Base-by-base conservation (phyloP, 1,139 yeast species). In the Debaryomyces psychrophilus region DNA sequence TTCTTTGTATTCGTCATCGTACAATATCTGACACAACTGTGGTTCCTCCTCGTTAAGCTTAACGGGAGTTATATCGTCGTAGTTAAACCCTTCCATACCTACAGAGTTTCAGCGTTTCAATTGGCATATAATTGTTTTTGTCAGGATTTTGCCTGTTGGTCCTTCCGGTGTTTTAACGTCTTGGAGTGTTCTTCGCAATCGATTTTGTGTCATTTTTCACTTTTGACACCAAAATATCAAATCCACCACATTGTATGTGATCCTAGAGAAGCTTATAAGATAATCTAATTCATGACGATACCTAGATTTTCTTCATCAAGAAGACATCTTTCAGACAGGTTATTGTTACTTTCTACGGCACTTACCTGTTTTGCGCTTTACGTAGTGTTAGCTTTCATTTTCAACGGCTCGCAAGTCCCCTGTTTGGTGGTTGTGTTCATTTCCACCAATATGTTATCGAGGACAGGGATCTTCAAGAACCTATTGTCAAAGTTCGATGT, bases 21-120 rank as follows among this genome's bases (percentile, higher is more conserved):
- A 95, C 56, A 89, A 68, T 44, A 93, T 93, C 48, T 81, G 83
- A 48, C 96, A 89, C 31, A 93, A 66, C 51, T 79, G 73, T 1
- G 77, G 76, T 62, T 73, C 76, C 46, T 76, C 73, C 27, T 73
- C 77, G 47, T 75, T 71, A 43, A 76, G 55, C n/a, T 64, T 55
- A 8, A 75, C 66, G 0, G 80, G 79, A 4, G 48, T 55, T 2
- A 78, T 54, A 51, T 78, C 82, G 25, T 68, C 73, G 50, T 62
- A 77, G 35, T 60, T 61, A 53, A 49, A 62, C 7, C 44, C 25
- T 12, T 11, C 23, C 41, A 28, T 38, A 7, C 18, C n/a, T n/a
- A n/a, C n/a, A n/a, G n/a, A n/a, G n/a, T n/a, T 33, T 18, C 23
- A 11, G 9, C 7, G 8, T n/a, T 18, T 20, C 7, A 15, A 11